Base-by-base conservation (phyloP, 2,329 filamentous ascomycete species). In the Epichloe sylvatica region DNA sequence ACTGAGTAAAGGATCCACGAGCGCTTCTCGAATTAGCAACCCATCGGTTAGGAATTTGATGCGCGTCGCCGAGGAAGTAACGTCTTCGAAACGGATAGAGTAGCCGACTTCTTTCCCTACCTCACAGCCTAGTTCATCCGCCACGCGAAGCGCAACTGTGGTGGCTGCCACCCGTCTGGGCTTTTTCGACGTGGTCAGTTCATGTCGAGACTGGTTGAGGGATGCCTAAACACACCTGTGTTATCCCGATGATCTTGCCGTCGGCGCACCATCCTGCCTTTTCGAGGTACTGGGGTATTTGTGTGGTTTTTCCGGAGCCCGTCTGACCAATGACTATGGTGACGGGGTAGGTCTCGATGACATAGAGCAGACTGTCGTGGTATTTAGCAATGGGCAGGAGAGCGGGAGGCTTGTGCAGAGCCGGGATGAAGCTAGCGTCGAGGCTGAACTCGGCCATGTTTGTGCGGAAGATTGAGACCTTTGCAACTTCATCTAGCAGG, bases 41-140 rank as follows among this genome's bases (percentile, higher is more conserved):
- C 91, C 91, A 68, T 98, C 92, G 0, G 91, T 98, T 54, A 97
- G 70, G 62, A 97, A 97, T 64, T 98, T 96, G 69, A 98, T 91
- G 47, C 80, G 80, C 1, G 92, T 98, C 35, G 79, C 75, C 17
- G 83, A 76, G 19, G 89, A 95, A 5, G 90, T 95, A 55, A 86
- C 78, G 74, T 97, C 91, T 63, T 98, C 91, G 60, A 98, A 84
- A 17, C 81, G 79, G 56, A 97, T 95, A 1, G 88, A 94, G 64
- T 94, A 97, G 49, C 92, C 92, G 23, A 91, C 85, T 62, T 94
- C 84, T 66, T 94, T 88, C 30, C 92, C 92, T 11, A 97, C 64
- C 55, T 89, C 83, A 63, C 86, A 92, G 49, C 81, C 80, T 64
- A 88, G 78, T 66, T 98, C 92, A 63, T 95, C 86, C 8, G 92